Conservation (phyloP, 305 asterid species). For the Solanum hybrid region DNA sequence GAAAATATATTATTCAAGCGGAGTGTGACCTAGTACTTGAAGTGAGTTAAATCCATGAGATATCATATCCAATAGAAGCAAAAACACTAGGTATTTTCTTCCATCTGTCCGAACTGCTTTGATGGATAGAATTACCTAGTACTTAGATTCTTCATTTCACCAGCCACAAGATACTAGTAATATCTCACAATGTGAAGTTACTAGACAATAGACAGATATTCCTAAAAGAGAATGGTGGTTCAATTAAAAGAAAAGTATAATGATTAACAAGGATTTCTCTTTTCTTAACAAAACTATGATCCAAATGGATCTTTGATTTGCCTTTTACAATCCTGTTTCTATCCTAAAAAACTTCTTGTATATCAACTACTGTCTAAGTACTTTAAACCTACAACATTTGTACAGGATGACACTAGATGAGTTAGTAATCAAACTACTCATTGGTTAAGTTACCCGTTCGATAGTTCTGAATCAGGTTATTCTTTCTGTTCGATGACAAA, state of each 20-base stretch:
- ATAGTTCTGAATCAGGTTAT: conserved; percentile 24
- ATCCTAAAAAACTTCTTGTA: not conserved
- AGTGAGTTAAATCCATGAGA: too few relatives aligned
- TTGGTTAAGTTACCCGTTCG: conserved; percentile 42
- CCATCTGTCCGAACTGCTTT: too few relatives aligned
- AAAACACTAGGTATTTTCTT: too few relatives aligned
- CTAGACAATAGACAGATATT: not conserved
- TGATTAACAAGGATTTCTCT: not conserved
- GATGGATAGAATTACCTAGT: too few relatives aligned
- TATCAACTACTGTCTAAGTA: not conserved
- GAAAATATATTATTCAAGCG: not conserved
- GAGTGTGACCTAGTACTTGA: not conserved
- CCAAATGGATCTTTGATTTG: not conserved
- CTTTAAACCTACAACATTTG: not conserved
- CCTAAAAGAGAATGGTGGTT: not conserved
- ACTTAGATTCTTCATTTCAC: not conserved
- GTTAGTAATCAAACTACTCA: conserved; percentile 17
- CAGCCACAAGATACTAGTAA: not conserved
- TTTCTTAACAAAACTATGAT: not conserved
- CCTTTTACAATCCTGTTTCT: not conserved
- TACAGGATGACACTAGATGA: conserved; percentile 3
- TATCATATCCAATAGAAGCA: too few relatives aligned
- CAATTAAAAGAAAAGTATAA: not conserved
- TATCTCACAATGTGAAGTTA: not conserved
- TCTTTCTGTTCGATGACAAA: conserved; percentile 50